Percentiles rank a stretch among this genome's conserved stretches.
Evolutionary conservation across 2,329 filamentous ascomycete species (phyloP).

Genomic region (Scedosporium minutisporum): DNA sequence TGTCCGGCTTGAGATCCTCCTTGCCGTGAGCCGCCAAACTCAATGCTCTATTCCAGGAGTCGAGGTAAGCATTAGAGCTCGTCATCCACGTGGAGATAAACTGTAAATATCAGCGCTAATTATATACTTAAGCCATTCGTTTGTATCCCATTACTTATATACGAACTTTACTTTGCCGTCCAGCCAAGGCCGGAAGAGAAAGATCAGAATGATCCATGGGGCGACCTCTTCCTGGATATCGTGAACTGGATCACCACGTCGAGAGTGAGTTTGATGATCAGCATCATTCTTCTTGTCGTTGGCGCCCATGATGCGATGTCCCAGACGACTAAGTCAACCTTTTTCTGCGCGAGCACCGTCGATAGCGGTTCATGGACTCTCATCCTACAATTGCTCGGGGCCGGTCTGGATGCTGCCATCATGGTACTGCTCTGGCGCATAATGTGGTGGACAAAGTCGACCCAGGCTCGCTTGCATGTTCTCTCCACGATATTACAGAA

Average conservation of each 20-base stretch:
- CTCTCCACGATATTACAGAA: slow-evolving; percentile 32
- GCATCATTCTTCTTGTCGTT: slow-evolving; percentile 28
- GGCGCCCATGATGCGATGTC: slow-evolving; percentile 31
- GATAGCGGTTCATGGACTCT: slow-evolving; percentile 28
- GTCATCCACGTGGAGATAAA: no score
- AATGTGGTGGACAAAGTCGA: slow-evolving; percentile 39
- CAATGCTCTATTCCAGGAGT: slow-evolving; percentile 42
- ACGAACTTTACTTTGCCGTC: slow-evolving; percentile 7
- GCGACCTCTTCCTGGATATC: slow-evolving; percentile 37
- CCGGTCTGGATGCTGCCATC: slow-evolving; percentile 36
- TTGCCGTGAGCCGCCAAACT: slow-evolving; percentile 33
- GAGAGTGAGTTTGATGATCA: slow-evolving; percentile 19
- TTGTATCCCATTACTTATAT: slow-evolving; percentile 7
- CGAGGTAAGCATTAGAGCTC: slow-evolving; percentile 23
- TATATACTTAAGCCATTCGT: background rate
- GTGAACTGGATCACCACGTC: slow-evolving; percentile 35
- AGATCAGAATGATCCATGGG: slow-evolving; percentile 37
- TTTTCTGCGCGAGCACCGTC: slow-evolving; percentile 36
- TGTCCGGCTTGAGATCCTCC: slow-evolving; percentile 37
- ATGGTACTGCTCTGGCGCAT: slow-evolving; percentile 41
- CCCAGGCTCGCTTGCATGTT: slow-evolving; percentile 34
- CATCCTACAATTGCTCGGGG: slow-evolving; percentile 31
- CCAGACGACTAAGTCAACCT: slow-evolving; percentile 35
- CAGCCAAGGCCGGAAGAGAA: slow-evolving; percentile 12
- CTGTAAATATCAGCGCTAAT: no score